Conservation (phyloP, 1,284 basidiomycete genomes). For the Meira nashicola region DNA sequence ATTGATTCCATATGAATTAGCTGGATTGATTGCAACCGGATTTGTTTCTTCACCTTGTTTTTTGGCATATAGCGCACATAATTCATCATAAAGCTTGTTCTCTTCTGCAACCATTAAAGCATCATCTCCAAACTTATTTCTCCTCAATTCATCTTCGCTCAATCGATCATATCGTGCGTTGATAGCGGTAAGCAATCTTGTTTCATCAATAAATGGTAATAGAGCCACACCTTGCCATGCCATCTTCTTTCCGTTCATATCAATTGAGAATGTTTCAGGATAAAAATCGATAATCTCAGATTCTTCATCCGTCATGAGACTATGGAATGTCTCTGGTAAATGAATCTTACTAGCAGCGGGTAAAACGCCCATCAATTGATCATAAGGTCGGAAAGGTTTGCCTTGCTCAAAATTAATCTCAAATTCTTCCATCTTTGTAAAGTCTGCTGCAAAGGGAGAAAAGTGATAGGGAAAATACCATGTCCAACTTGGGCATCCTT, state of each 20-base stretch:
- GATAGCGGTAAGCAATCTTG: slow-evolving; percentile 69
- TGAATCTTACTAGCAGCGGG: slow-evolving; percentile 86
- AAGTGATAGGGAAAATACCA: slow-evolving; percentile 99
- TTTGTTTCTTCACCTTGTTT: slow-evolving; percentile 58
- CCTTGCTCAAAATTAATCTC: slow-evolving; percentile 79
- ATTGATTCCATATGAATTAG: slow-evolving; percentile 70
- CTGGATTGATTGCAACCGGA: slow-evolving; percentile 61
- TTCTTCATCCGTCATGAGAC: slow-evolving; percentile 77
- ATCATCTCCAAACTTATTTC: slow-evolving; percentile 82
- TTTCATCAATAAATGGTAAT: slow-evolving; percentile 89
- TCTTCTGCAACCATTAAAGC: slow-evolving; percentile 80
- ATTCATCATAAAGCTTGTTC: slow-evolving; percentile 76
- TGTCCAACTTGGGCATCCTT: slow-evolving; percentile 91
- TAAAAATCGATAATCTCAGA: slow-evolving; percentile 97
- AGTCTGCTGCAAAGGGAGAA: slow-evolving; percentile 95
- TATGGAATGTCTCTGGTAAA: slow-evolving; percentile 79
- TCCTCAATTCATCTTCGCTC: slow-evolving; percentile 71
- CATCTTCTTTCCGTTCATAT: slow-evolving; percentile 99
- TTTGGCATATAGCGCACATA: slow-evolving; percentile 81
- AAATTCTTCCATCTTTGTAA: slow-evolving; percentile 69
- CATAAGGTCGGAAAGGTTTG: slow-evolving; percentile 84
- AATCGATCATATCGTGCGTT: slow-evolving; percentile 67
- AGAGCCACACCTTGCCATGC: slow-evolving; percentile 97
- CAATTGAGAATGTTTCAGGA: slow-evolving; percentile 83
- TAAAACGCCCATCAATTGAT: slow-evolving; percentile 97